These are phyloP conservation scores for Ceratobasidium sp. DNA, from an alignment of 1,284 basidiomycete genomes.

Conservation along the genomic window DNA sequence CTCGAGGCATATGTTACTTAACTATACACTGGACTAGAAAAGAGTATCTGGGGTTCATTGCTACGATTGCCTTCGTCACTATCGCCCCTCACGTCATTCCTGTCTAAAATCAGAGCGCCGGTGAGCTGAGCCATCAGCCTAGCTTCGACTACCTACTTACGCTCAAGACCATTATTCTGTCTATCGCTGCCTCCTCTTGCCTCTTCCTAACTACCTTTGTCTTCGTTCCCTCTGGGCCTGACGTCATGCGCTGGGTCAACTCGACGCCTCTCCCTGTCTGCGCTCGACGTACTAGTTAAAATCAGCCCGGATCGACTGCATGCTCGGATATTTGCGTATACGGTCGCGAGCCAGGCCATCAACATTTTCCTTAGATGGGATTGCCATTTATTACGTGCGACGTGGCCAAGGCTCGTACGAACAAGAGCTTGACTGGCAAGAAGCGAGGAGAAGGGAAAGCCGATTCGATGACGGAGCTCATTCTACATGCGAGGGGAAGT, in stretches of 20 bases:
- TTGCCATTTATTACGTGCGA: constrained; percentile 82
- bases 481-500: constrained; percentile 81
- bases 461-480: constrained; percentile 71
- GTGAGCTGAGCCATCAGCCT: constrained; percentile 77
- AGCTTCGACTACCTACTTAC: constrained; percentile 84
- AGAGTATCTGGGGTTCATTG: constrained; percentile 77
- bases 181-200: constrained; percentile 89
- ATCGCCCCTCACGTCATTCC: constrained; percentile 85
- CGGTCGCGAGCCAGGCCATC: constrained; percentile 90
- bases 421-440: constrained; percentile 51
- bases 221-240: constrained; percentile 90
- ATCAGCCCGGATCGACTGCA: constrained; percentile 70
- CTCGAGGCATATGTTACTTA: constrained; percentile 88
- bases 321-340: constrained; percentile 94
- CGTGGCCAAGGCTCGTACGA: constrained; percentile 56
- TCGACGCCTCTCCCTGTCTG: constrained; percentile 52
- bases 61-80: constrained; percentile 85
- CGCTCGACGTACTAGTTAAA: constrained; percentile 26
- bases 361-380: constrained; percentile 83
- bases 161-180: constrained; percentile 90
- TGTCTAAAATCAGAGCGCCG: constrained; percentile 77
- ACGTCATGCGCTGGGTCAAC: constrained; percentile 73
- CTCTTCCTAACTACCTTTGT: constrained; percentile 87
- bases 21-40: constrained; percentile 88
- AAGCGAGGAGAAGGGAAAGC: constrained; percentile 65